Evolutionary conservation across 441 rosid species (phyloP), one percentile per base, ranked within the genome.

Genomic region (Cnidoscolus chayamansa): DNA sequence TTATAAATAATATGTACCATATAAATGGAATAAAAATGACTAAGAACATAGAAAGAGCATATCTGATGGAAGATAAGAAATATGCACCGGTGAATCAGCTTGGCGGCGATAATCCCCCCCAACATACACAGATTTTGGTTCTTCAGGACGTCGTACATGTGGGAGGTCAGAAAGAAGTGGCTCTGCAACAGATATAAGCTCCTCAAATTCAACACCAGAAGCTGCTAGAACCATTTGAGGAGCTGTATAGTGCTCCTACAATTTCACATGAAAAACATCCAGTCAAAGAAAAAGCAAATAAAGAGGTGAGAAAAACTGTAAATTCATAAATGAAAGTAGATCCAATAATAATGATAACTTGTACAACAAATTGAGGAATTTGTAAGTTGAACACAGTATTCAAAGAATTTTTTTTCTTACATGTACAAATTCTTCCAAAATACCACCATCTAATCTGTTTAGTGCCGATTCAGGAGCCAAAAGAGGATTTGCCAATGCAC

Each of bases 31-130:
- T 35, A 35, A 1, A 51, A 6, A 55, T 9, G 9, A 67, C 4
- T 13, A 45, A 12, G 1, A 58, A 66, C 15, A 10, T 16, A 12
- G 19, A 51, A 55, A 10, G 35, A 30, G 13, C 1, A 10, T 4
- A 17, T 45, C 19, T 7, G 35, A 47, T 0, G 12, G 3, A 19
- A 3, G 9, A 57, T 53, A 53, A 67, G 63, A 45, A 67, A 81
- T 70, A 72, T 73, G 49, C 76, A 93, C 99, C 87, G 78, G 86
- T 70, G 90, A 86, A 78, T 92, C 95, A 82, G 89, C 86, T 74
- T 85, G 96, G 65, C 84, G 86, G 70, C 95, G 96, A 49, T 79
- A 89, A 83, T 95, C 98, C 70, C 98, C 99, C 74, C 97, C 99
- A 71, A 84, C 80, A 76, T 95, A 95, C 45, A 80, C 75, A 83